Evolutionary conservation across 2,329 filamentous ascomycete genomes (phyloP), one percentile per base, ranked within the genome.

Genomic region (Aspergillus candidus): DNA sequence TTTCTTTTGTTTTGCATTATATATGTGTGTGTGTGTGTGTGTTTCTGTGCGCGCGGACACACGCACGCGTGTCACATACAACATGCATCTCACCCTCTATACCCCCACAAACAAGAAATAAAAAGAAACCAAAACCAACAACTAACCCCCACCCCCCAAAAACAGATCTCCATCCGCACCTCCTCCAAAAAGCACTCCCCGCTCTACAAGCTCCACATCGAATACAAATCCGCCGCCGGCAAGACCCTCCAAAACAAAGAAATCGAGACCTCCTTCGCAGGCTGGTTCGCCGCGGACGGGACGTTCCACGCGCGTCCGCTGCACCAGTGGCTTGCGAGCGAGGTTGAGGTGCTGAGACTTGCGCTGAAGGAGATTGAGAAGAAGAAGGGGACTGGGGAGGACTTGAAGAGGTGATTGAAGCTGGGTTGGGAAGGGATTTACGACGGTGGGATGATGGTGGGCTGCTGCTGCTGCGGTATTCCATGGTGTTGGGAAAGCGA

Each of bases 131-230:
- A 27, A 10, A 22, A 22, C 18, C 6, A 27, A 27, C 6, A 1
- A 27, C 22, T 27, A 10, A 27, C 22, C 22, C 4, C 22, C 6
- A 18, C 22, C 22, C 6, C 22, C 22, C n/a, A n/a, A 27, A 7
- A 22, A 38, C 52, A 93, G 84, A 77, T 96, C 61, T 78, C 79
- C 12, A 82, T 97, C 54, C 74, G 78, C 2, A 87, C 83, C 32
- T 79, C 77, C 1, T 82, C 80, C 1, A 83, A 85, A 60, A 96
- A 96, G 66, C 80, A 90, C 67, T 78, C 83, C 32, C 88, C 89
- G 1, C 77, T 82, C 35, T 98, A 98, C 73, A 78, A 86, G 59
- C 71, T 95, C 48, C 80, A 77, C 35, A 75, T 95, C 40, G 56
- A 53, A 22, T 72, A 72, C 46, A 64, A 62, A 12, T 66, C 67